Percentiles rank a stretch among this genome's conserved stretches.
Evolutionary conservation across 208 protist species (phyloP).

Genomic region (Trypanosoma avium): DNA sequence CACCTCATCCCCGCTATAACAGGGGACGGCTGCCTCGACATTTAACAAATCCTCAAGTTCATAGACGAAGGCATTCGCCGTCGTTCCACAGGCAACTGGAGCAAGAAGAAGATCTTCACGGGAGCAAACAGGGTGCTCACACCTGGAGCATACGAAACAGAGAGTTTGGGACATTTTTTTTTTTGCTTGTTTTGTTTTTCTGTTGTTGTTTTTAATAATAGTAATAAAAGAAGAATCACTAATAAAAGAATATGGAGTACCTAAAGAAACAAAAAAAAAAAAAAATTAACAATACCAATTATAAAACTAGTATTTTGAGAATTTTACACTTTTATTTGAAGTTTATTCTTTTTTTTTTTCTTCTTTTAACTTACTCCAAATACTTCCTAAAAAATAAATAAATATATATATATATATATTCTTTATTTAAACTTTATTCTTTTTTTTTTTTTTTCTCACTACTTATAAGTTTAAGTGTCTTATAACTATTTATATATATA

Average conservation of each 20-base stretch:
- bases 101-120: slow-evolving; percentile 43
- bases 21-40: slow-evolving; percentile 63
- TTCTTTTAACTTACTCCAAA: too few species aligned
- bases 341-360: too few species aligned
- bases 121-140: slow-evolving; percentile 77
- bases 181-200: too few species aligned
- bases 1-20: slow-evolving; percentile 73
- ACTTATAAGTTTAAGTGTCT: neutral
- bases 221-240: too few species aligned
- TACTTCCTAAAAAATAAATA: too few species aligned
- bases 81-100: slow-evolving; percentile 42
- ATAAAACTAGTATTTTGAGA: neutral
- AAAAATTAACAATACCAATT: too few species aligned
- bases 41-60: slow-evolving; percentile 74
- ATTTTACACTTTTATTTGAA: neutral
- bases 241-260: too few species aligned
- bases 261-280: slow-evolving; percentile 7
- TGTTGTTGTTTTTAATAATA: too few species aligned
- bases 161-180: slow-evolving; percentile 15
- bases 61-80: slow-evolving; percentile 68
- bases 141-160: slow-evolving; percentile 79
- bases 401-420: slow-evolving; percentile 21
- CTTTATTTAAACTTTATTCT: neutral
- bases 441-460: slow-evolving; percentile 3
- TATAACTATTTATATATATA: neutral